Conservation (phyloP, 495 filamentous ascomycete species). For the Hypomontagnella submonticulosa region DNA sequence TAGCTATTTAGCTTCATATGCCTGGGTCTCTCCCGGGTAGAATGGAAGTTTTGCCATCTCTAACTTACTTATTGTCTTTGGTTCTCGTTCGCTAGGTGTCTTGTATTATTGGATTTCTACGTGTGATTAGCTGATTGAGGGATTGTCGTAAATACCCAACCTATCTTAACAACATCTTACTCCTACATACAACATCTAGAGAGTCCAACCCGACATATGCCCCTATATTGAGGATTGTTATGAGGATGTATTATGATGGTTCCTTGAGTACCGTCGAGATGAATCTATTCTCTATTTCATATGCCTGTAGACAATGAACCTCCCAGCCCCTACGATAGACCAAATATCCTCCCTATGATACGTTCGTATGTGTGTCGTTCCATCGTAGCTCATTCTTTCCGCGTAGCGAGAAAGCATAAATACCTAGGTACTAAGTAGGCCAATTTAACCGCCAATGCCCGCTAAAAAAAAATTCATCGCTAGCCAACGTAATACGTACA, state of each 20-base stretch:
- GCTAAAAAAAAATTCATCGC: not conserved
- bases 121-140: no score
- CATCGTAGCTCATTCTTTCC: constrained; percentile 4
- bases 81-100: not conserved
- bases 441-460: not conserved
- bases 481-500: no score
- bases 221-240: no score
- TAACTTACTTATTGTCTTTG: not conserved
- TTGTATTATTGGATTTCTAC: no score
- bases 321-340: not conserved
- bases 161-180: no score
- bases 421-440: not conserved
- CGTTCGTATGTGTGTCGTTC: not conserved
- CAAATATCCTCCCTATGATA: not conserved
- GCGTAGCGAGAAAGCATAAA: no score
- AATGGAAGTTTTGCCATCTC: constrained; percentile 22
- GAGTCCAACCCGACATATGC: no score
- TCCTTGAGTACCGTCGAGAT: not conserved
- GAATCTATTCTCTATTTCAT: constrained; percentile 1
- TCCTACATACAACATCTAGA: no score
- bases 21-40: not conserved
- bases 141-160: no score
- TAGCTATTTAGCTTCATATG: no score
- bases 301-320: no score
- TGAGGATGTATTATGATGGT: not conserved